These are phyloP conservation scores for Fusarium avenaceum DNA, from an alignment of 2,329 filamentous ascomycete genomes.

Conservation along the genomic window DNA sequence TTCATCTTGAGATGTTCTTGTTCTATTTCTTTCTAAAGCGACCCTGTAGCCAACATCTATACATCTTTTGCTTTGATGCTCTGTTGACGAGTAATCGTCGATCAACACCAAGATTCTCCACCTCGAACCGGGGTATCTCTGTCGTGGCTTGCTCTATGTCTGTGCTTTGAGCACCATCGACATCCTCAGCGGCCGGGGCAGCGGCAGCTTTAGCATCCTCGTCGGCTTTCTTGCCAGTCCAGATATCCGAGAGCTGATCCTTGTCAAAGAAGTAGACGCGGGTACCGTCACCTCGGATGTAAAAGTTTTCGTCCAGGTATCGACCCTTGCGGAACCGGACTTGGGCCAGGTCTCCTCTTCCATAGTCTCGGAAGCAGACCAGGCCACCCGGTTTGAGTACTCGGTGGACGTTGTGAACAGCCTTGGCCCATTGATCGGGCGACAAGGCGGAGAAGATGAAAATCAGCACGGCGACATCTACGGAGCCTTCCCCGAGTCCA, in stretches of 20 bases:
- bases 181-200: constrained; percentile 6
- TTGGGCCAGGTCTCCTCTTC: constrained; percentile 93
- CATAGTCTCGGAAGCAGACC: constrained; percentile 96
- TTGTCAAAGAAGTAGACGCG: constrained; percentile 97
- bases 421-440: constrained; percentile 85
- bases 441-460: constrained; percentile 97
- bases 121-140: constrained; percentile 68
- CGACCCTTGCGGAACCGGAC: constrained; percentile 96
- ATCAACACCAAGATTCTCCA: constrained; percentile 86
- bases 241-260: constrained; percentile 84
- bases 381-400: constrained; percentile 93
- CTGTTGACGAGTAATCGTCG: constrained; percentile 92
- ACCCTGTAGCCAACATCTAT: constrained; percentile 94
- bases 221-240: constrained; percentile 65
- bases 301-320: constrained; percentile 97
- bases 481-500: constrained; percentile 79
- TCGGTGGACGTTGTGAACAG: constrained; percentile 83
- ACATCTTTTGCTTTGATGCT: constrained; percentile 94
- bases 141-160: constrained; percentile 33
- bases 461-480: constrained; percentile 93
- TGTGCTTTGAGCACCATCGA: constrained; percentile 22
- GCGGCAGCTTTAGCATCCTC: constrained; percentile 35
- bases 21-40: constrained; percentile 78
- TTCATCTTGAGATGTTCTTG: constrained; percentile 37
- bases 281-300: constrained; percentile 94